These are phyloP conservation scores for Psilocybe tampanensis DNA, from an alignment of 768 basidiomycete species.

Conservation along the genomic window DNA sequence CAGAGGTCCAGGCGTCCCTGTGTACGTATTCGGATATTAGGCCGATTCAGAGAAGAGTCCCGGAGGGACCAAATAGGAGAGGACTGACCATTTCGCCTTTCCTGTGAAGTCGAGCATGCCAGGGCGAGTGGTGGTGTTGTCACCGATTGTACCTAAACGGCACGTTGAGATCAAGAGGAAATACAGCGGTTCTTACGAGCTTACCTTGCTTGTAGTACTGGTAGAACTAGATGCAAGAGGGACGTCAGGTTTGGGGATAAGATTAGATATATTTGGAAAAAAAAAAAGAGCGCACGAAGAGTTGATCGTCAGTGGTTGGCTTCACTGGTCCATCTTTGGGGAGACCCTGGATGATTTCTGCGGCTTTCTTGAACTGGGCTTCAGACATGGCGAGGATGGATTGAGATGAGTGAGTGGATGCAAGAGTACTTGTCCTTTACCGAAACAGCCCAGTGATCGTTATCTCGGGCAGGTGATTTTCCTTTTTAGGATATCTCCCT, in stretches of 20 bases:
- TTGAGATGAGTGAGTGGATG: too few species aligned
- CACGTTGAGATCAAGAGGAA: conserved; percentile 5
- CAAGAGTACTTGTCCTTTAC: too few species aligned
- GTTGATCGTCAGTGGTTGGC: conserved; percentile 73
- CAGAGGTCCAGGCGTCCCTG: conserved; percentile 86
- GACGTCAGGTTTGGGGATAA: neutral
- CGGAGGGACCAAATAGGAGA: neutral
- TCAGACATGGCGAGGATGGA: conserved; percentile 54
- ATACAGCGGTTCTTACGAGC: conserved; percentile 11
- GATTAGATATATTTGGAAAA: conserved; percentile 1
- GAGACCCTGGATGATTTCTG: conserved; percentile 62
- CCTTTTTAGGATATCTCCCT: too few species aligned
- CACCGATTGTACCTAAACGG: conserved; percentile 67
- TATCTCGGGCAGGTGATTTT: too few species aligned
- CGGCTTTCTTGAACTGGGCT: conserved; percentile 77
- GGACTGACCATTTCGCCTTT: conserved; percentile 83
- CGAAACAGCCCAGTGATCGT: too few species aligned
- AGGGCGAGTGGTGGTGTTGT: conserved; percentile 64
- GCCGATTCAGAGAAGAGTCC: neutral
- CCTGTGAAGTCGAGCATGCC: conserved; percentile 85
- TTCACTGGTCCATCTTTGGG: conserved; percentile 83
- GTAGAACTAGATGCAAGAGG: conserved; percentile 74
- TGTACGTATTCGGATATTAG: conserved; percentile 1
- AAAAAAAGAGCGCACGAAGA: conserved; percentile 61
- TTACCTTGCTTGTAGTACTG: conserved; percentile 90